phyloP scores from a whole-genome alignment of 345 rosid species.

The Citrus medica region DNA sequence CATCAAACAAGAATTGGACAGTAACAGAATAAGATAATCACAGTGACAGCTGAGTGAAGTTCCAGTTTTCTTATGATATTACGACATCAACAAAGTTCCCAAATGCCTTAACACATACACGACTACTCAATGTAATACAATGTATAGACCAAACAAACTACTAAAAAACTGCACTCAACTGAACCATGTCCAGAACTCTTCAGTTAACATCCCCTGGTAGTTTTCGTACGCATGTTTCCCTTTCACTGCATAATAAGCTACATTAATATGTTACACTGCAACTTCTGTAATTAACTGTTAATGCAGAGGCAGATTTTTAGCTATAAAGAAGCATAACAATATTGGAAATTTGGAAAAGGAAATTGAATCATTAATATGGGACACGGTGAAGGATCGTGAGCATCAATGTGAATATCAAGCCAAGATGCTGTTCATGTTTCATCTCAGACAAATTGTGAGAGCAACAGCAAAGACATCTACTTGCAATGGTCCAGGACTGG shows the following conservation, averaged over 20 bases:
- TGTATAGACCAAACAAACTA: too few species aligned
- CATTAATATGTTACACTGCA: not conserved
- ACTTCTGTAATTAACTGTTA: not conserved
- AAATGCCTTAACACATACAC: too few species aligned
- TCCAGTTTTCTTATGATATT: too few species aligned
- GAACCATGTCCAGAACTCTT: too few species aligned
- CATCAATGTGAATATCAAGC: slow-evolving; percentile 31
- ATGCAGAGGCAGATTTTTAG: slow-evolving; percentile 30
- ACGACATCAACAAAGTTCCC: too few species aligned
- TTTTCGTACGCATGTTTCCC: slow-evolving; percentile 20
- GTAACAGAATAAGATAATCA: too few species aligned
- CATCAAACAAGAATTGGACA: too few species aligned
- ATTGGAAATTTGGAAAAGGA: slow-evolving; percentile 50
- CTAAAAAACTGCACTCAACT: too few species aligned
- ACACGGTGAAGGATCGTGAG: slow-evolving; percentile 52
- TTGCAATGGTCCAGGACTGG: slow-evolving; percentile 6
- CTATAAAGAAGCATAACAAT: slow-evolving; percentile 32
- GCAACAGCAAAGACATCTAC: slow-evolving; percentile 5
- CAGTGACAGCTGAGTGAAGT: too few species aligned
- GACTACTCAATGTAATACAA: too few species aligned
- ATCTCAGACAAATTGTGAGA: not conserved
- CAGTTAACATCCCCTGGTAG: not conserved
- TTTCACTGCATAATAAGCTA: not conserved
- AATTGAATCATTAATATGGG: slow-evolving; percentile 64
- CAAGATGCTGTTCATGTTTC: not conserved